Evolutionary conservation across 2,329 filamentous ascomycete genomes (phyloP), one percentile per base, ranked within the genome.

Genomic region (Neodidymelliopsis sp.): DNA sequence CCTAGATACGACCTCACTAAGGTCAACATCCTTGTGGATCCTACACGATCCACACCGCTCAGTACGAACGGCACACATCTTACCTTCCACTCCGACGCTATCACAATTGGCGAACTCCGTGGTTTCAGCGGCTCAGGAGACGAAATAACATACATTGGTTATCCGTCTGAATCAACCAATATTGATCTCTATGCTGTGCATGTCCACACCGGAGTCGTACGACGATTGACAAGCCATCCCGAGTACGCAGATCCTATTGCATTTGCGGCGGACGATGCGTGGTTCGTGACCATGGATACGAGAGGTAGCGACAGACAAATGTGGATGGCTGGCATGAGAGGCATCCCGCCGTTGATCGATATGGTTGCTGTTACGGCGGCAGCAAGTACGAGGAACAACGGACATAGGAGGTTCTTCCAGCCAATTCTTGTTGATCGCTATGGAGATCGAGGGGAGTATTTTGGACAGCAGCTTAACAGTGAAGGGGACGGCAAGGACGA

Each of bases 341-440:
- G 62, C 4, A 62, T 80, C 0, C 77, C 77, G 1, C 76, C 76
- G 0, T n/a, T 79, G 0, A 69, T 66, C 6, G 76, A 79, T 36
- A 30, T 60, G 2, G 40, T 63, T 11, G 44, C 45, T 2, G 19
- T 45, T 1, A 51, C 34, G 12, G 50, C 51, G n/a, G 50, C 54
- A 4, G 67, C 75, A 0, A 77, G 75, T 1, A 74, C 69, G 2
- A 73, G 78, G 5, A 80, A 81, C 49, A 80, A 81, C 39, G 75
- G 77, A 0, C 37, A 42, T 1, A 66, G 78, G 4, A 65, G 77
- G 0, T 80, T 79, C 66, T 81, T 80, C 46, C 70, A 76, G 46
- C 77, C 77, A 0, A 74, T 67, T 20, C 62, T 81, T 1, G 59
- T 80, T 4, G 76, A 80, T 42, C 55, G 58, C 0, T 53, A 78